A percentile compares a stretch with the other conserved stretches of the same genome.
Conservation (phyloP, 2,329 filamentous ascomycete species). For the Paecilomyces dactylethromorphus region DNA sequence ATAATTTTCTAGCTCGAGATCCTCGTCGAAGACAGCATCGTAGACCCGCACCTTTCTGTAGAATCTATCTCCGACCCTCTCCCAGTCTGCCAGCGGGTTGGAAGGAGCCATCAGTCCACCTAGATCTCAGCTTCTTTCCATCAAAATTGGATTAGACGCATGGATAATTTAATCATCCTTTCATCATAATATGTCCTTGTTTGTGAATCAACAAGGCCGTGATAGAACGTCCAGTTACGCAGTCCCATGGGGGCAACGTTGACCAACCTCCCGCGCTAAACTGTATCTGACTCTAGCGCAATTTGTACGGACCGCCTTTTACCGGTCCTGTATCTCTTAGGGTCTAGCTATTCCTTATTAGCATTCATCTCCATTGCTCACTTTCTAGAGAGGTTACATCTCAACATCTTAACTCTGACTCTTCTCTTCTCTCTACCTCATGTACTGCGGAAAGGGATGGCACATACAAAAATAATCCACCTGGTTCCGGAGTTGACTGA, state of each 20-base stretch:
- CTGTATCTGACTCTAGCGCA: background rate
- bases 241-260: background rate
- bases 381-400: background rate
- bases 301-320: background rate
- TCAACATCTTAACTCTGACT: background rate
- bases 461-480: slow-evolving; percentile 54
- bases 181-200: background rate
- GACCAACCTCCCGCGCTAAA: background rate
- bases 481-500: slow-evolving; percentile 76
- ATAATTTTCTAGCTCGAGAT: slow-evolving; percentile 92
- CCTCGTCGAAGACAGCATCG: slow-evolving; percentile 84
- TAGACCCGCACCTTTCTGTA: slow-evolving; percentile 95
- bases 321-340: background rate
- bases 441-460: slow-evolving; percentile 44
- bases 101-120: slow-evolving; percentile 35
- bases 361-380: slow-evolving; percentile 2
- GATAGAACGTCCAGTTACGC: background rate
- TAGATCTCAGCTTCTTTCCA: background rate
- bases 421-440: background rate
- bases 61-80: slow-evolving; percentile 85
- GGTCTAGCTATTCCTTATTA: background rate
- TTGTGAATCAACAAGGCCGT: background rate
- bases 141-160: background rate
- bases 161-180: background rate
- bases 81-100: slow-evolving; percentile 83